Conservation (phyloP, 225 moss, liverwort and hornwort species). For the Thuidium tamariscinum region DNA sequence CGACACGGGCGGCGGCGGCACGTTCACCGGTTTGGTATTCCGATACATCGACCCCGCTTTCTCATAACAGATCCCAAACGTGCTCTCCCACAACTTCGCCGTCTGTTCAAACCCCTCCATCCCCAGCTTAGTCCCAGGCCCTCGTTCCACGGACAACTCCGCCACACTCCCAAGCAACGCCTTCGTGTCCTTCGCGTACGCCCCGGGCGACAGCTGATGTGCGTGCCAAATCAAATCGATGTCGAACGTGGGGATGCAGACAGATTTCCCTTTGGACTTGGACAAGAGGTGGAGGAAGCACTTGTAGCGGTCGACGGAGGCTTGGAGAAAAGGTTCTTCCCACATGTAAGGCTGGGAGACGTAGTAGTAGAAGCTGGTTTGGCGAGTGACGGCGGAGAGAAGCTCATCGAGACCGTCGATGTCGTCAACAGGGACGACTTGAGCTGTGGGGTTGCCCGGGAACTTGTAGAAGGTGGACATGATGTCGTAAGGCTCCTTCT, state of each 20-base stretch:
- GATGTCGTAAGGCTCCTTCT: conserved; percentile 70
- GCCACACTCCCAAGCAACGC: conserved; percentile 47
- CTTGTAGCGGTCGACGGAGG: conserved; percentile 63
- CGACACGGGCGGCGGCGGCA: conserved; percentile 33
- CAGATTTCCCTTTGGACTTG: conserved; percentile 30
- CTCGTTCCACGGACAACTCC: conserved; percentile 33
- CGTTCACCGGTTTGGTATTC: conserved; percentile 32
- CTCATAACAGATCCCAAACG: conserved; percentile 56
- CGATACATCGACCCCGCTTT: conserved; percentile 60
- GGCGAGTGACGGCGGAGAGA: conserved; percentile 37
- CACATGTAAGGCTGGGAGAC: conserved; percentile 67
- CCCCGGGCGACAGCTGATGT: conserved; percentile 65
- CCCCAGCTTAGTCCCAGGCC: conserved; percentile 35
- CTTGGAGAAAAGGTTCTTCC: conserved; percentile 55
- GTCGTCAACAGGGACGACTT: conserved; percentile 55
- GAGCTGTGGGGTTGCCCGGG: conserved; percentile 3
- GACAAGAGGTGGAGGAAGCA: conserved; percentile 65
- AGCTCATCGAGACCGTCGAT: conserved; percentile 51
- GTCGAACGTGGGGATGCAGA: conserved; percentile 66
- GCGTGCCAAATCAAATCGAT: conserved; percentile 77
- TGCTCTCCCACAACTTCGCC: conserved; percentile 50
- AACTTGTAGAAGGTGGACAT: conserved; percentile 47
- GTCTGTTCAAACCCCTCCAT: conserved; percentile 45
- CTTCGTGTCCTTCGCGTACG: conserved; percentile 67
- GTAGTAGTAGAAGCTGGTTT: conserved; percentile 47